These are phyloP conservation scores for Telfairia occidentalis DNA, from an alignment of 331 rosid species.

Conservation along the genomic window DNA sequence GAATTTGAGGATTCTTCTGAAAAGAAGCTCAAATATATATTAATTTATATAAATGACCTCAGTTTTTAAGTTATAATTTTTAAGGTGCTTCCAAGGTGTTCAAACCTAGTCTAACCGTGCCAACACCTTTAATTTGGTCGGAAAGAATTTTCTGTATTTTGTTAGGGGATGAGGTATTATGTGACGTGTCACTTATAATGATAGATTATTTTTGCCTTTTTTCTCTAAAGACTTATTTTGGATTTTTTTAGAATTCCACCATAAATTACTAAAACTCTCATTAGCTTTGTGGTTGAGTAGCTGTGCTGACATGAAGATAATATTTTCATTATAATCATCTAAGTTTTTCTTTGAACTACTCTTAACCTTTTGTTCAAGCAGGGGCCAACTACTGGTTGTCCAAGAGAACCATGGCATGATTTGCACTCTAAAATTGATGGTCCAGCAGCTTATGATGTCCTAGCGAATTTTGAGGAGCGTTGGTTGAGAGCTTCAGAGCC, in stretches of 20 bases:
- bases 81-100: neutral
- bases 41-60: neutral
- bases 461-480: conserved; percentile 77
- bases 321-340: neutral
- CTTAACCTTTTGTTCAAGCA: conserved; percentile 15
- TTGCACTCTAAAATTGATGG: conserved; percentile 77
- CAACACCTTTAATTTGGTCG: neutral
- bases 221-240: neutral
- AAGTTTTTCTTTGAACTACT: neutral
- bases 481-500: conserved; percentile 57
- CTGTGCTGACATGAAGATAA: neutral
- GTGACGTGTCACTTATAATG: neutral
- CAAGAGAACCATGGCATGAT: conserved; percentile 98
- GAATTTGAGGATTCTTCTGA: neutral
- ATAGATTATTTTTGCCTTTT: neutral
- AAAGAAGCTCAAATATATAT: neutral
- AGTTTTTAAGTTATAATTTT: neutral
- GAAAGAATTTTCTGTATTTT: neutral
- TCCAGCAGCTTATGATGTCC: conserved; percentile 82
- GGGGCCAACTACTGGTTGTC: conserved; percentile 56
- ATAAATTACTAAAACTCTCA: neutral
- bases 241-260: neutral
- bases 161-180: neutral
- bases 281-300: neutral
- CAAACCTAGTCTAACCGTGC: neutral